Base-by-base conservation (phyloP, 2,329 filamentous ascomycete genomes). In the Microdochium nivale region DNA sequence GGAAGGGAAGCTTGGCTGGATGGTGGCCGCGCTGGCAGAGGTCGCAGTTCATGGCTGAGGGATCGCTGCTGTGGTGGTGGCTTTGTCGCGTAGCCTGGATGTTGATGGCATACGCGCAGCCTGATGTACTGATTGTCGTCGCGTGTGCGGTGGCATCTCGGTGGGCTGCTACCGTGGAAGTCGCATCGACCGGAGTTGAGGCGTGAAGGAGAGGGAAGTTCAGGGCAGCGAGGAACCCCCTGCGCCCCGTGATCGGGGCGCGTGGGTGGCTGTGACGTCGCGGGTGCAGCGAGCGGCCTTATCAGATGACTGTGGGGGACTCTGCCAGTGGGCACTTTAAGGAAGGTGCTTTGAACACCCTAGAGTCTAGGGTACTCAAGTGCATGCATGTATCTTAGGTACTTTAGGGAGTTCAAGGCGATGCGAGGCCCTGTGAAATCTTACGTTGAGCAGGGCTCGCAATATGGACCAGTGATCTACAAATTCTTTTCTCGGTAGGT, bases 21-120 rank as follows among this genome's bases (percentile, higher is more conserved):
- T 78, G 74, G 67, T 80, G 72, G 61, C 70, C 65, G 61, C 79
- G 73, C 66, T 73, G 71, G 66, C 86, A 90, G 65, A 87, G 79
- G 65, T 83, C 77, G 72, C 86, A 90, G 63, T 80, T 80, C 83
- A 88, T 87, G 54, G 63, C 70, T 67, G 58, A 19, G 40, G 16
- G 19, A 23, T 44, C 16, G 40, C 21, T 11, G 35, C 11, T 44
- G 40, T 24, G 9, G 40, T 19, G 40, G 9, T 44, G 21, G 40
- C 40, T 44, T 23, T 44, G 9, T 21, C 16, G 40, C 40, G 40
- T 19, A 8, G 40, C 40, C 19, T 19, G 40, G 21, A 19, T 7
- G 16, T 44, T 19, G n/a, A 21, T 21, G 40, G 40, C 40, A 44
- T 13, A 13, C 23, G 40, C 40, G 21, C 40, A 23, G 40, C n/a